Percentiles rank a stretch among this genome's conserved stretches.
Conservation (phyloP, 441 rosid species). For the Populus hybrid region DNA sequence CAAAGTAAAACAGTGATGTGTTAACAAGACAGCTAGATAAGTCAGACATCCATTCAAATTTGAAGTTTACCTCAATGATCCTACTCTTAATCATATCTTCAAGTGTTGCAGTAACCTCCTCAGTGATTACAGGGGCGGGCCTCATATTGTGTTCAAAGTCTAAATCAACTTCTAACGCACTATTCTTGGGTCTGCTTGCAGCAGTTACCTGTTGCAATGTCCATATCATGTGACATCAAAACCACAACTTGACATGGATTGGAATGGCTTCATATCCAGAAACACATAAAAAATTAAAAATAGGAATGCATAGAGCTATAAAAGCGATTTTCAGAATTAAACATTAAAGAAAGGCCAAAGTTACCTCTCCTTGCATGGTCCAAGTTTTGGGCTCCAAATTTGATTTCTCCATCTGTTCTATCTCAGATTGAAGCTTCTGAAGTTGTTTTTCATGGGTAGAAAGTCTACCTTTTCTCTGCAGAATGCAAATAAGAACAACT, state of each 20-base stretch:
- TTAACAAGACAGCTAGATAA: background rate
- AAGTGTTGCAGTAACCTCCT: slow-evolving; percentile 85
- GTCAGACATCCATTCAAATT: slow-evolving; percentile 12
- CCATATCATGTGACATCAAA: slow-evolving; percentile 8
- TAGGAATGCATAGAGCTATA: background rate
- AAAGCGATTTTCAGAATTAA: background rate
- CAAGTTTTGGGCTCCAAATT: slow-evolving; percentile 83
- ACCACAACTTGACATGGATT: background rate
- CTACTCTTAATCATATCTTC: slow-evolving; percentile 83
- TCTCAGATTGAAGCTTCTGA: slow-evolving; percentile 52
- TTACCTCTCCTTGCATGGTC: slow-evolving; percentile 99
- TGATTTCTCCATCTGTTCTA: slow-evolving; percentile 76
- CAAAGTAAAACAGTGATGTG: background rate
- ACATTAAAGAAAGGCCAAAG: slow-evolving; percentile 7
- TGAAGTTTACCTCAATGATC: slow-evolving; percentile 55
- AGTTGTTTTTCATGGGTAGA: slow-evolving; percentile 80
- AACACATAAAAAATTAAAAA: background rate
- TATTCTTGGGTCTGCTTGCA: slow-evolving; percentile 77
- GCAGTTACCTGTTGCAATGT: slow-evolving; percentile 64
- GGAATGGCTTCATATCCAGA: background rate
- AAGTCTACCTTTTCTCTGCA: slow-evolving; percentile 47
- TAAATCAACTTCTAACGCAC: slow-evolving; percentile 92
- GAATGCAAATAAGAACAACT: slow-evolving; percentile 3
- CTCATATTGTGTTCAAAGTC: slow-evolving; percentile 94
- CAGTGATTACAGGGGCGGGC: slow-evolving; percentile 93